These are phyloP conservation scores for Anthostomella pinea DNA, from an alignment of 2,329 filamentous ascomycete genomes.

Conservation along the genomic window DNA sequence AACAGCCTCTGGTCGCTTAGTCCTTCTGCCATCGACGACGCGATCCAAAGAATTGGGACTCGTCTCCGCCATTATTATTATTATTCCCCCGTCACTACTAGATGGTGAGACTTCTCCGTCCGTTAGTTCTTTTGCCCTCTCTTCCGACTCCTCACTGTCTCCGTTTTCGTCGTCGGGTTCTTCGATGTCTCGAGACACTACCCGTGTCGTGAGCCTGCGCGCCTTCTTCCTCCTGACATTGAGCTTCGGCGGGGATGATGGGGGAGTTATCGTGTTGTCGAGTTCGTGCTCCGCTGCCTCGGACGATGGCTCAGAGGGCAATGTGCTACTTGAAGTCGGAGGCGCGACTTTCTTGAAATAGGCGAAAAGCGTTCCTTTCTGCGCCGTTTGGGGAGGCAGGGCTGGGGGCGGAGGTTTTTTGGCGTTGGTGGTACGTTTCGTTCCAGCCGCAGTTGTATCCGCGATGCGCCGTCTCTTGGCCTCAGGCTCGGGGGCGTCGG, in stretches of 20 bases:
- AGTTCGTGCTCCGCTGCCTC: conserved; percentile 12
- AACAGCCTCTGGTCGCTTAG: conserved; percentile 7
- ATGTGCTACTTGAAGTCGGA: conserved; percentile 12
- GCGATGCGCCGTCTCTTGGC: conserved; percentile 24
- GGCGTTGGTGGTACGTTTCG: background rate
- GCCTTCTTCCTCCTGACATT: conserved; percentile 23
- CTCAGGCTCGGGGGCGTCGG: conserved; percentile 19
- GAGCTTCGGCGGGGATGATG: conserved; percentile 27
- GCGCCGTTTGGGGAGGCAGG: conserved; percentile 13
- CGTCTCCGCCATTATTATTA: conserved; percentile 7
- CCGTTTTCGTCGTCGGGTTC: conserved; percentile 10
- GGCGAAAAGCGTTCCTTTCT: conserved; percentile 29
- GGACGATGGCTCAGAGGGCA: conserved; percentile 17
- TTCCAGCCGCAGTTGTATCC: too few relatives aligned
- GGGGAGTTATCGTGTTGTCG: conserved; percentile 31
- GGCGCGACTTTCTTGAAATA: conserved; percentile 30
- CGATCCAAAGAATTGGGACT: conserved; percentile 12
- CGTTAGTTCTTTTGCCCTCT: background rate
- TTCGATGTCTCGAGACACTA: conserved; percentile 11
- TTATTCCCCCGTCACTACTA: background rate
- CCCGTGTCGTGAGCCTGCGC: conserved; percentile 33
- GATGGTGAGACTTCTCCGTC: too few relatives aligned
- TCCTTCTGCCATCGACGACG: conserved; percentile 1
- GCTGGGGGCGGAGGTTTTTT: background rate
- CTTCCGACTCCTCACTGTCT: conserved; percentile 3